Percentiles rank a stretch among this genome's conserved stretches.
These are phyloP conservation scores for Malus hybrid DNA, from an alignment of 331 rosid genomes.

Conservation along the genomic window DNA sequence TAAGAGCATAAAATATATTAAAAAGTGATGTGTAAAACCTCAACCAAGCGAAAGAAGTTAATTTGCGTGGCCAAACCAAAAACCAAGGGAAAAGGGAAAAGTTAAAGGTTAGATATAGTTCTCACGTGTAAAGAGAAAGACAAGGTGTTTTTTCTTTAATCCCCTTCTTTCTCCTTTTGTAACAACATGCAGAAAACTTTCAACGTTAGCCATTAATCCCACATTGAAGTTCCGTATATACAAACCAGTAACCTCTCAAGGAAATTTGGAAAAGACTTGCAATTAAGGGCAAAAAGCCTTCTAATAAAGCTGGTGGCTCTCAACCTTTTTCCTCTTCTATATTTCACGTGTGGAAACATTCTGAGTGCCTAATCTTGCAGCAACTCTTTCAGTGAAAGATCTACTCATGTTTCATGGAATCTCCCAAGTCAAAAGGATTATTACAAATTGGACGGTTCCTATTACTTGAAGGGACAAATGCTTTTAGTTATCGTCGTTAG, in stretches of 20 bases:
- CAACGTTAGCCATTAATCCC: background rate
- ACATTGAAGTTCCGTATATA: background rate
- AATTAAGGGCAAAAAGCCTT: background rate
- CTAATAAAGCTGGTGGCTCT: background rate
- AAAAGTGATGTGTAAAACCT: background rate
- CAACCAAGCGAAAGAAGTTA: background rate
- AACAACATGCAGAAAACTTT: background rate
- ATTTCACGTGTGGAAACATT: constrained; percentile 24
- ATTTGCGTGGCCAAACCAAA: background rate
- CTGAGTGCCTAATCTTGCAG: constrained; percentile 17
- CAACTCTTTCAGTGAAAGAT: background rate
- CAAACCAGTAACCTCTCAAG: background rate
- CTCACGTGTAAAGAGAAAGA: constrained; percentile 15
- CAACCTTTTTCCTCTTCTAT: background rate
- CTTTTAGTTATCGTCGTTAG: background rate
- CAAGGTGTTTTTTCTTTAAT: background rate
- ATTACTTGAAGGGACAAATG: no score
- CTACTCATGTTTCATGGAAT: no score
- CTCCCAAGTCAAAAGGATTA: no score
- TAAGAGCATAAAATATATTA: no score
- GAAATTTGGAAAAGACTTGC: background rate
- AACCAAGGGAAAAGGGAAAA: background rate
- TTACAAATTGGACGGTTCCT: no score
- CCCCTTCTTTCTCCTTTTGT: background rate
- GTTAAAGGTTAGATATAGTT: background rate